These are phyloP conservation scores for Skeletonema grethae DNA, from an alignment of 108 stramenopile genomes.

Conservation along the genomic window DNA sequence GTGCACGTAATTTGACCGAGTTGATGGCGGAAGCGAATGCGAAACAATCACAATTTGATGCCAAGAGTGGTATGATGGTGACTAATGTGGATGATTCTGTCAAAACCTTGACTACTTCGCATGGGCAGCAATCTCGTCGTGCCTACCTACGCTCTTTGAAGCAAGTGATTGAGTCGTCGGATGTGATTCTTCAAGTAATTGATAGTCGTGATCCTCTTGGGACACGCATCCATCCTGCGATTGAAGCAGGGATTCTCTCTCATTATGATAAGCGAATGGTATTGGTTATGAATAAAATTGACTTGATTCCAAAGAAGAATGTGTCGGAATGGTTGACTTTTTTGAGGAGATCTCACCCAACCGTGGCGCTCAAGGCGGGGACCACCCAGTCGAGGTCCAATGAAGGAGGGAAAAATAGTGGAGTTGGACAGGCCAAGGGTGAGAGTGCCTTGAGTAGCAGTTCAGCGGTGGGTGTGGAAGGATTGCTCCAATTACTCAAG, in stretches of 20 bases:
- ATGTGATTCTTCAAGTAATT: constrained; percentile 97
- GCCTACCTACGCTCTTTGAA: constrained; percentile 92
- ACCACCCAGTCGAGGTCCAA: constrained; percentile 52
- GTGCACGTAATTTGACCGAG: constrained; percentile 23
- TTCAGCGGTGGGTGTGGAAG: constrained; percentile 92
- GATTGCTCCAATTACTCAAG: constrained; percentile 93
- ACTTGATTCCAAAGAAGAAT: constrained; percentile 95
- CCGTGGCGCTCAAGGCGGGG: constrained; percentile 95
- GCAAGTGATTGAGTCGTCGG: constrained; percentile 94
- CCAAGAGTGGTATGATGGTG: constrained; percentile 15
- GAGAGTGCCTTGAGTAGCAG: constrained; percentile 53
- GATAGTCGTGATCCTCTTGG: constrained; percentile 98
- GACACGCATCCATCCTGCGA: constrained; percentile 83
- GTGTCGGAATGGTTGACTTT: constrained; percentile 91
- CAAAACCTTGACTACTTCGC: constrained; percentile 19
- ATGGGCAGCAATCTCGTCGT: constrained; percentile 56
- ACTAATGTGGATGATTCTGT: constrained; percentile 14
- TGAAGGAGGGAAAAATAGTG: constrained; percentile 51
- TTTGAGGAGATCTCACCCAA: constrained; percentile 81
- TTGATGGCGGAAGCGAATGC: constrained; percentile 44
- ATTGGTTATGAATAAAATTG: constrained; percentile 98
- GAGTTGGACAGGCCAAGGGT: constrained; percentile 63
- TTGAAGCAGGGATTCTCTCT: constrained; percentile 88
- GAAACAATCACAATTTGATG: constrained; percentile 55
- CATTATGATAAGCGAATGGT: constrained; percentile 94